These are phyloP conservation scores for Prunella vulgaris DNA, from an alignment of 257 asterid species.

Conservation along the genomic window DNA sequence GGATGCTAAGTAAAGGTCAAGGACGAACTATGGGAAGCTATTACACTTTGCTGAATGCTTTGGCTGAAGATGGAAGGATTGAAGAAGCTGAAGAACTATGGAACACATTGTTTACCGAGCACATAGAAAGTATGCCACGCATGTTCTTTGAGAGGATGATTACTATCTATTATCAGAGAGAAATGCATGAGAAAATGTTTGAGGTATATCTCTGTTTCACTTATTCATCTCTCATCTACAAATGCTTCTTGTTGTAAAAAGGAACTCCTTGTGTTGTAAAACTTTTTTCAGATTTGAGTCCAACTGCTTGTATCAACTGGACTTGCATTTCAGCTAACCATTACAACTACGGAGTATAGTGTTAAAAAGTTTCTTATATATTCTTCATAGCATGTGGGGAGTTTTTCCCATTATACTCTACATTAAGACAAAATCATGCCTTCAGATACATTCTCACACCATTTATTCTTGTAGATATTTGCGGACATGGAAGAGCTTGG, in stretches of 20 bases:
- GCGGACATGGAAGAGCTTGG: constrained; percentile 99
- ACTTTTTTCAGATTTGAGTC: background rate
- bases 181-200: constrained; percentile 81
- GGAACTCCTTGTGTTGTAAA: no score
- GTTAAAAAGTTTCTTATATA: background rate
- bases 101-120: constrained; percentile 61
- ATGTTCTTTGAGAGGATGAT: constrained; percentile 83
- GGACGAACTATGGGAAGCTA: constrained; percentile 98
- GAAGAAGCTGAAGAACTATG: constrained; percentile 95
- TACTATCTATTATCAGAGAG: constrained; percentile 57
- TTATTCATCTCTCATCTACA: background rate
- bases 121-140: constrained; percentile 89
- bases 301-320: background rate
- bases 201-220: constrained; percentile 52
- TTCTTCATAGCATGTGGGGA: background rate
- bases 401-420: background rate
- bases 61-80: constrained; percentile 84
- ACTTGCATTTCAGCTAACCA: background rate
- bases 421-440: no score
- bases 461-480: constrained; percentile 46
- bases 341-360: background rate
- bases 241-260: background rate
- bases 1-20: constrained; percentile 98
- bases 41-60: constrained; percentile 69
- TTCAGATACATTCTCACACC: no score